These are phyloP conservation scores for Myxozyma neglecta DNA, from an alignment of 805 yeast species.

Conservation along the genomic window DNA sequence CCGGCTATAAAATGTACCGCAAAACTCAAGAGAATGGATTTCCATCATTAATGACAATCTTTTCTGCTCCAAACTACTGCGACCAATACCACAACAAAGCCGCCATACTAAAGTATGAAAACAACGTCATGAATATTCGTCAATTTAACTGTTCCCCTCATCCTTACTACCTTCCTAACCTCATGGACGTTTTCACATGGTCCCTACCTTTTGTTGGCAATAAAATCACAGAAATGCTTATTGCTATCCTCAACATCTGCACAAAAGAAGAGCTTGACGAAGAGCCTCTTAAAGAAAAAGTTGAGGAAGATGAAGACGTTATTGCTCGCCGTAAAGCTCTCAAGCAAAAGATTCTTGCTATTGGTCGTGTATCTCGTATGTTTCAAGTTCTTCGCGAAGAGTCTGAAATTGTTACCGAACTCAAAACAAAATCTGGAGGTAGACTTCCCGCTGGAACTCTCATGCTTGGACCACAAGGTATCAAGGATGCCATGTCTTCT, in stretches of 20 bases:
- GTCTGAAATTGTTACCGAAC: constrained; percentile 77
- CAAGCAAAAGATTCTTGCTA: constrained; percentile 87
- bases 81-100: constrained; percentile 94
- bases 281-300: constrained; percentile 22
- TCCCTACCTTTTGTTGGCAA: constrained; percentile 96
- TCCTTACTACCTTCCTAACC: constrained; percentile 95
- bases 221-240: constrained; percentile 86
- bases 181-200: constrained; percentile 98
- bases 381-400: constrained; percentile 85
- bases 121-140: constrained; percentile 89
- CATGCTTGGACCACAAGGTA: constrained; percentile 77
- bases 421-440: constrained; percentile 63
- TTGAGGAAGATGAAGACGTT: constrained; percentile 2
- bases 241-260: constrained; percentile 86
- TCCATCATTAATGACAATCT: constrained; percentile 85
- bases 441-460: constrained; percentile 90
- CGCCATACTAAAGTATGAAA: constrained; percentile 87
- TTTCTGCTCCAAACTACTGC: constrained; percentile 92
- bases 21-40: constrained; percentile 81
- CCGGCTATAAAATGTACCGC: constrained; percentile 93
- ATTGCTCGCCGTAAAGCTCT: constrained; percentile 49
- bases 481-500: constrained; percentile 62
- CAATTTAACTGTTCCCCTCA: constrained; percentile 92
- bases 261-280: constrained; percentile 91
- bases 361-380: constrained; percentile 94